Percentiles rank a stretch among this genome's conserved stretches.
Evolutionary conservation across 495 filamentous ascomycete genomes (phyloP).

Genomic region (Rostrohypoxylon terebratum): DNA sequence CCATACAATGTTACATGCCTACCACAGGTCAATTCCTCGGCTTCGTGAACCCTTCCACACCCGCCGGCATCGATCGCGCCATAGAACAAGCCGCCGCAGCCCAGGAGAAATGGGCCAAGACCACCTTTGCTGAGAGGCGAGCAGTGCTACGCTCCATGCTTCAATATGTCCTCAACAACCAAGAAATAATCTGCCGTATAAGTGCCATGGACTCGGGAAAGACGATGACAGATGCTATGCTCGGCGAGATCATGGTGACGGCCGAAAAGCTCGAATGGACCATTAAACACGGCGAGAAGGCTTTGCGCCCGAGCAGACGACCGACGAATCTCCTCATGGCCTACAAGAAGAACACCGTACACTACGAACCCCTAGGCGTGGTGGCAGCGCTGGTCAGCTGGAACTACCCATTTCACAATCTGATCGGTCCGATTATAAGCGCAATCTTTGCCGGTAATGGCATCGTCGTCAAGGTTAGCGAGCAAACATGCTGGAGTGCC

Average conservation of each 20-base stretch:
- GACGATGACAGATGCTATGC: conserved; percentile 89
- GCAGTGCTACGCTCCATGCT: conserved; percentile 84
- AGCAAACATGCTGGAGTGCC: conserved; percentile 92
- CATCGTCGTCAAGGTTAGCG: conserved; percentile 90
- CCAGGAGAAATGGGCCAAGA: conserved; percentile 83
- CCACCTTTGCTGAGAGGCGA: conserved; percentile 80
- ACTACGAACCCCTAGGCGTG: conserved; percentile 92
- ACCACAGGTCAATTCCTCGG: conserved; percentile 89
- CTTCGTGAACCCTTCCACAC: conserved; percentile 79
- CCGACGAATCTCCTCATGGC: conserved; percentile 90
- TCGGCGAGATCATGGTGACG: conserved; percentile 95
- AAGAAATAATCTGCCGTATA: conserved; percentile 84
- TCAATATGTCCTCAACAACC: conserved; percentile 87
- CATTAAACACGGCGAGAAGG: conserved; percentile 87
- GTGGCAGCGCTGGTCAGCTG: conserved; percentile 93
- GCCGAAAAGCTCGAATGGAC: conserved; percentile 96
- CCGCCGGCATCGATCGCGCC: conserved; percentile 82
- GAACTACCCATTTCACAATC: conserved; percentile 97
- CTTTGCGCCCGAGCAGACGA: conserved; percentile 75
- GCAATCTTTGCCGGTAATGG: conserved; percentile 93
- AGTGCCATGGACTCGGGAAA: conserved; percentile 98
- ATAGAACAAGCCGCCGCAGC: conserved; percentile 78
- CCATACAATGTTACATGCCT: conserved; percentile 89
- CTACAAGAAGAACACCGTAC: conserved; percentile 93
- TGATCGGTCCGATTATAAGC: conserved; percentile 90